Conservation (phyloP, 169 alveolate species). For the Plasmodium knowlesi region DNA sequence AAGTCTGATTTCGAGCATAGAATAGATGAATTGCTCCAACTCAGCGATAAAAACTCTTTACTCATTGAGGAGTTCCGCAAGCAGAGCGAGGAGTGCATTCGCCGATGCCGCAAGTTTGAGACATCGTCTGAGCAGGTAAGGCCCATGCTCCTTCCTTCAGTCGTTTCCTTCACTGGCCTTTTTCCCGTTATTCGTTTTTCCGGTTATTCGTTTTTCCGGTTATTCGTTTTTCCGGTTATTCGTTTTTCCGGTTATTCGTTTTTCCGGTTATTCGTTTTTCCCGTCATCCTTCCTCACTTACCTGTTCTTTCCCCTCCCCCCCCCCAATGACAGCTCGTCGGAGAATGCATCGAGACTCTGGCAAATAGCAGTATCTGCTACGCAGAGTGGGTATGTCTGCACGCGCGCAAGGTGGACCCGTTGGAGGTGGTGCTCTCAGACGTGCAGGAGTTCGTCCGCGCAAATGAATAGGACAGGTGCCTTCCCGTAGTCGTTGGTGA, state of each 20-base stretch:
- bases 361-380: constrained; percentile 51
- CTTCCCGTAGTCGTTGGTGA: background rate
- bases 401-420: constrained; percentile 46
- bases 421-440: constrained; percentile 26
- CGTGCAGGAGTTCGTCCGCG: constrained; percentile 18
- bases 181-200: too few relatives aligned
- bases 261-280: too few relatives aligned
- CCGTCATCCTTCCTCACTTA: too few relatives aligned
- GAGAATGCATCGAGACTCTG: constrained; percentile 67
- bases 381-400: constrained; percentile 69
- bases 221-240: too few relatives aligned
- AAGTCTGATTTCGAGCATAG: constrained; percentile 44
- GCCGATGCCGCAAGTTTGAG: constrained; percentile 68
- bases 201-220: too few relatives aligned
- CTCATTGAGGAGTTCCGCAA: constrained; percentile 45
- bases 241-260: too few relatives aligned
- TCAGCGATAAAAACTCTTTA: constrained; percentile 33
- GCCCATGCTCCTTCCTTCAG: background rate
- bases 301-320: background rate
- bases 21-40: constrained; percentile 11
- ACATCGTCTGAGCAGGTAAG: constrained; percentile 69
- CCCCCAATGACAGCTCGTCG: constrained; percentile 17
- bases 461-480: background rate
- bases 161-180: background rate
- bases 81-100: constrained; percentile 74